Evolutionary conservation across 768 basidiomycete species (phyloP), one percentile per base, ranked within the genome.

Genomic region (Suillus luteus): DNA sequence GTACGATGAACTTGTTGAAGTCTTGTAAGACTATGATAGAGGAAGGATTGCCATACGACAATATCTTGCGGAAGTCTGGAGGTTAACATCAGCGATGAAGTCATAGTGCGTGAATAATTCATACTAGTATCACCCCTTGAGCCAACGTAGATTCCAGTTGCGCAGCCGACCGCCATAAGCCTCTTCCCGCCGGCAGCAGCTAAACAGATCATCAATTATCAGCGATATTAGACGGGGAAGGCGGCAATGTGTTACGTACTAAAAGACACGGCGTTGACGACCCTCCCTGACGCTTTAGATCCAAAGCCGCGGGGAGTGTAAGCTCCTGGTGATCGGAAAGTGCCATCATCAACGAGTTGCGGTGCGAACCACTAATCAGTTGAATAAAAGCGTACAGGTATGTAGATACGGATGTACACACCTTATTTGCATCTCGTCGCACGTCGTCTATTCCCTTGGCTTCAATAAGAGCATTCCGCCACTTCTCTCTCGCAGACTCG

Each of bases 391-490:
- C 27, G 14, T 51, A 10, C 3, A 17, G 59, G 2, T 37, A n/a
- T 19, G 49, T 40, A 62, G 27, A 41, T 65, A 49, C 15, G 17
- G 35, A 12, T 7, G 9, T 58, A 69, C 79, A 31, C 66, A 92
- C 93, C 87, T 86, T 87, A 68, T 91, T 93, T 19, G 81, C 82
- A 49, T 93, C 93, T 65, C 86, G 85, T 57, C 86, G 76, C 9
- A 81, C 88, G 66, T 82, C 82, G 66, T 90, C 80, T 8, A 94
- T 78, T 1, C 79, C 86, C 35, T 91, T 79, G 8, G 90, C 83
- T 65, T 92, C 83, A 4, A 83, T 77, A 22, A 95, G 78, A 14
- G 79, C 80, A 14, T 79, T 79, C 22, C 83, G 63, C 93, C 93
- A 95, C 67, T 83, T 85, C 70, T 81, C 81, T 62, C 93, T 78